Evolutionary conservation across 116 monocot genomes (phyloP).

Genomic region (Papilionanthe hybrid): DNA sequence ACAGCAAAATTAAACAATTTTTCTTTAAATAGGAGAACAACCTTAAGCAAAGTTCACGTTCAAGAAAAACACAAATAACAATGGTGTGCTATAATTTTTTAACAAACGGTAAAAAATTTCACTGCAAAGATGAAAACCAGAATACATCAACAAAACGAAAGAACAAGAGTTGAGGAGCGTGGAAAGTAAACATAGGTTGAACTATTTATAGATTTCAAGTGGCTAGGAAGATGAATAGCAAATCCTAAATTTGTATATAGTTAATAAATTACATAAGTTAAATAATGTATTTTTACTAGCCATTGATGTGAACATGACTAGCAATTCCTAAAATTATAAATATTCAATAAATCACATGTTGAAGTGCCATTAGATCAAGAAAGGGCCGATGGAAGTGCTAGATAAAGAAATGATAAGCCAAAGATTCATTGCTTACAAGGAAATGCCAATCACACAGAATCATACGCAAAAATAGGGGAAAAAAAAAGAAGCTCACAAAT

Average conservation of each 20-base stretch:
- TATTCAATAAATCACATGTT: too few species aligned
- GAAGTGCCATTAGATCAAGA: too few species aligned
- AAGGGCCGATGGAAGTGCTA: too few species aligned
- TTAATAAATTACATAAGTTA: neutral
- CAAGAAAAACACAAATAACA: neutral
- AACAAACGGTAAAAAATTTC: neutral
- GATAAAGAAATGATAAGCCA: too few species aligned
- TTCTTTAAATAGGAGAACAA: neutral
- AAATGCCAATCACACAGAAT: too few species aligned
- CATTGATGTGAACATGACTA: too few species aligned
- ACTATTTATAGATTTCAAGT: too few species aligned
- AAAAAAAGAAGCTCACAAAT: too few species aligned
- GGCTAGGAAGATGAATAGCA: neutral
- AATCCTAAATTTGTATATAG: neutral
- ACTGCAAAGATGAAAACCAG: neutral
- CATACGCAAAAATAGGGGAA: too few species aligned
- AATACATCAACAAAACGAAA: neutral
- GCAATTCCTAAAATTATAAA: too few species aligned
- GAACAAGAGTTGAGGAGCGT: neutral
- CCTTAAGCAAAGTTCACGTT: neutral
- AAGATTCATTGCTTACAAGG: too few species aligned
- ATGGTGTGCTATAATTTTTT: neutral
- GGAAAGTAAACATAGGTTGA: neutral
- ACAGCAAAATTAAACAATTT: neutral
- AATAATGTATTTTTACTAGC: neutral